Conservation (phyloP, 2,329 filamentous ascomycete genomes). For the Lasiodiplodia hormozganensis region DNA sequence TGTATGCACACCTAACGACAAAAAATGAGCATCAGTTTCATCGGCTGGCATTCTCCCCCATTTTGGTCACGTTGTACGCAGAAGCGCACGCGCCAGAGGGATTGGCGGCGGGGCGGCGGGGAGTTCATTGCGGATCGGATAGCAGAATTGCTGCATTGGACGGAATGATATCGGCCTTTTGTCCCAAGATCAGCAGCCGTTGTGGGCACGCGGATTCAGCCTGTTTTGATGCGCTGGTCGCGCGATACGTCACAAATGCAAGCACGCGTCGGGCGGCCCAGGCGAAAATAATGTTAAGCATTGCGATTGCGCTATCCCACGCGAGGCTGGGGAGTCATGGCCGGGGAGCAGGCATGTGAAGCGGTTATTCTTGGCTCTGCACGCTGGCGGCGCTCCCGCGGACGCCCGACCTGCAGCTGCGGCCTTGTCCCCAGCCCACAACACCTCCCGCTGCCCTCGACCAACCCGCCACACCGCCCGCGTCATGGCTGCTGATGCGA, state of each 20-base stretch:
- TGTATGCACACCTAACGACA: slow-evolving; percentile 30
- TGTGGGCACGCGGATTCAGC: slow-evolving; percentile 19
- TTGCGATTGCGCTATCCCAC: neutral
- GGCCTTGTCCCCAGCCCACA: slow-evolving; percentile 17
- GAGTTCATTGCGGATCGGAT: slow-evolving; percentile 21
- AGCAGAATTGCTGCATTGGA: slow-evolving; percentile 21
- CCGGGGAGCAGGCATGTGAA: slow-evolving; percentile 7
- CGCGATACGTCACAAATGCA: slow-evolving; percentile 21
- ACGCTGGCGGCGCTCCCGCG: slow-evolving; percentile 10
- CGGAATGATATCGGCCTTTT: slow-evolving; percentile 20
- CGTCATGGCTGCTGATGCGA: slow-evolving; percentile 4
- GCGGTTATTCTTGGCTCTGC: slow-evolving; percentile 1
- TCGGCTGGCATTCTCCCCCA: slow-evolving; percentile 17
- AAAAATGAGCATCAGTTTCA: slow-evolving; percentile 30
- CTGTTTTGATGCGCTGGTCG: slow-evolving; percentile 9
- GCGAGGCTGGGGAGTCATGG: neutral
- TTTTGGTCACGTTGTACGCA: slow-evolving; percentile 21
- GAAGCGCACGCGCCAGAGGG: slow-evolving; percentile 4
- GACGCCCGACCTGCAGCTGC: slow-evolving; percentile 23
- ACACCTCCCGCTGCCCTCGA: neutral
- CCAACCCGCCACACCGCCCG: slow-evolving; percentile 18
- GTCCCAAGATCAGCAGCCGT: slow-evolving; percentile 18
- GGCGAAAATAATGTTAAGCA: slow-evolving; percentile 3
- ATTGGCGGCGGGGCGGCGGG: slow-evolving; percentile 16
- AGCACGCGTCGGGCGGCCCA: slow-evolving; percentile 4